These are phyloP conservation scores for Cryptococcus hybrid DNA, from an alignment of 1,284 basidiomycete genomes.

Conservation along the genomic window DNA sequence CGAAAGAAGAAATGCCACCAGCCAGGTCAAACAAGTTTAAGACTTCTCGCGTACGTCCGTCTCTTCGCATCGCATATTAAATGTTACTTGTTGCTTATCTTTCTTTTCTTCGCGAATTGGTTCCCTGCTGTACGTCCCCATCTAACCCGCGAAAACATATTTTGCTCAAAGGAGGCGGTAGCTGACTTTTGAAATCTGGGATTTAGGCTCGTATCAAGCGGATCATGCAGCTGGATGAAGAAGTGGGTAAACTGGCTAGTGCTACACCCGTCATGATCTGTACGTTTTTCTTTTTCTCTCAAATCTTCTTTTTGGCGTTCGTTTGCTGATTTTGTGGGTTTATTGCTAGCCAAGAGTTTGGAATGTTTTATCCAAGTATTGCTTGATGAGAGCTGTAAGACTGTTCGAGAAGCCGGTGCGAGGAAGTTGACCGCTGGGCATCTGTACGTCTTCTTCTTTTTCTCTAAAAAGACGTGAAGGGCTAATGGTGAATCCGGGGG, in stretches of 20 bases:
- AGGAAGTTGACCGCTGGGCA: constrained; percentile 94
- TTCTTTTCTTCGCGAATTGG: constrained; percentile 11
- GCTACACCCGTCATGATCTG: constrained; percentile 97
- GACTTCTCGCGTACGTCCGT: no score
- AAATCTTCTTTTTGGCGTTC: not conserved
- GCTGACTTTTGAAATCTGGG: not conserved
- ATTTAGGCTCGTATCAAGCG: constrained; percentile 92
- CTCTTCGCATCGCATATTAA: not conserved
- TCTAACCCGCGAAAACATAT: no score
- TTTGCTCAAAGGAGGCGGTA: no score
- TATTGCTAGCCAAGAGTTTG: constrained; percentile 79
- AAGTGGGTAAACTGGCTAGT: constrained; percentile 97
- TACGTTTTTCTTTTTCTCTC: constrained; percentile 55
- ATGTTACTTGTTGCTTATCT: no score
- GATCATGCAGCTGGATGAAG: constrained; percentile 99
- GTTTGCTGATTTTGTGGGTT: not conserved
- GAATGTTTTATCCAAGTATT: constrained; percentile 90
- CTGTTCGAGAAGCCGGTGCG: constrained; percentile 74
- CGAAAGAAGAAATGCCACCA: no score
- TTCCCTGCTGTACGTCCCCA: constrained; percentile 38
- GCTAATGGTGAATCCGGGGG: no score
- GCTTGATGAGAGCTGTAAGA: constrained; percentile 77
- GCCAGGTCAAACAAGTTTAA: no score
- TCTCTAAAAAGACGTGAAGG: no score
- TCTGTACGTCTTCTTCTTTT: constrained; percentile 63